A percentile compares a stretch with the other conserved stretches of the same genome.
Conservation (phyloP, 139 green algal genomes). For the Micractinium conductrix region DNA sequence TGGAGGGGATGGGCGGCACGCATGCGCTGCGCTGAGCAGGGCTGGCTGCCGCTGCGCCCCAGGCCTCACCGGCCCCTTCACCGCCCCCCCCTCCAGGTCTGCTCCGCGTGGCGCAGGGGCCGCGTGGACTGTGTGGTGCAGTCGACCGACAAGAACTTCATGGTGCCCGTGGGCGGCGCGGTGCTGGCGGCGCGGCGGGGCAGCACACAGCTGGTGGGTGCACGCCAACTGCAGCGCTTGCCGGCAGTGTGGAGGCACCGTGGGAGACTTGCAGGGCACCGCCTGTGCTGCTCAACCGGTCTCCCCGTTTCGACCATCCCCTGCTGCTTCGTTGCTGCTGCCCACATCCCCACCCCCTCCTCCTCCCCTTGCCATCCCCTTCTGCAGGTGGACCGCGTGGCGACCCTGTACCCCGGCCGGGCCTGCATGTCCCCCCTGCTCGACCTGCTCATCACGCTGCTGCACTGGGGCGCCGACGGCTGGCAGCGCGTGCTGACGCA, state of each 20-base stretch:
- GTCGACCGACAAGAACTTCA: constrained; percentile 97
- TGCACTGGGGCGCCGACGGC: constrained; percentile 80
- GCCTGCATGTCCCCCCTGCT: constrained; percentile 79
- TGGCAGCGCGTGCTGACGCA: constrained; percentile 70
- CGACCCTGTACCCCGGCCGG: constrained; percentile 82
- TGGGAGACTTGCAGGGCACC: too few species aligned
- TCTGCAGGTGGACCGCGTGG: constrained; percentile 75
- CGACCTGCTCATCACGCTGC: constrained; percentile 94
- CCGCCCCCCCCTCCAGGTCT: constrained; percentile 48
- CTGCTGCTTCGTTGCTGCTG: too few species aligned
- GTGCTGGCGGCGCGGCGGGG: constrained; percentile 59
- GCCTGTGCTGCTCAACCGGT: too few species aligned
- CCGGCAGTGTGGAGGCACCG: too few species aligned
- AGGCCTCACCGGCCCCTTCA: background rate
- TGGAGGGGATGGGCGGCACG: too few species aligned
- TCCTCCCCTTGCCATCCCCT: background rate
- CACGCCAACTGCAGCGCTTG: too few species aligned
- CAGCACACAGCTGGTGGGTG: constrained; percentile 31
- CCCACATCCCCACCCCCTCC: background rate
- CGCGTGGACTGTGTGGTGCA: constrained; percentile 94
- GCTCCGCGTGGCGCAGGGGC: constrained; percentile 65
- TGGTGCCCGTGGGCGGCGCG: constrained; percentile 92
- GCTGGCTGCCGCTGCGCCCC: background rate
- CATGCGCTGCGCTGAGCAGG: too few species aligned
- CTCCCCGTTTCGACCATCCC: too few species aligned